A percentile compares a stretch with the other conserved stretches of the same genome.
Conservation (phyloP, 768 basidiomycete genomes). For the Pleurotus giganteus region DNA sequence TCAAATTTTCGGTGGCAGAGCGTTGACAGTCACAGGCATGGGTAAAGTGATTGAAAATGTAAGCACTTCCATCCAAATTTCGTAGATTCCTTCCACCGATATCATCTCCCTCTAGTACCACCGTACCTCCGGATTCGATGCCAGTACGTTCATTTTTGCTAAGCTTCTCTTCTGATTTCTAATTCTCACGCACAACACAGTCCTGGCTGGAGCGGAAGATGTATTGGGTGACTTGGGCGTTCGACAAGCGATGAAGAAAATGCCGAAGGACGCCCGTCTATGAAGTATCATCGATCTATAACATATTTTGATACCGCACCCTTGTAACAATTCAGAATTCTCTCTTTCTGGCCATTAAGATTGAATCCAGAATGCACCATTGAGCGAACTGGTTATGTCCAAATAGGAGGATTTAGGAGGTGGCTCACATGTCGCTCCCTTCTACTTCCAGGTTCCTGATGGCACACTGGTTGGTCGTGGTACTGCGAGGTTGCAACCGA, state of each 20-base stretch:
- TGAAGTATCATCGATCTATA: constrained; percentile 13
- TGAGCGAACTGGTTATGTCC: no score
- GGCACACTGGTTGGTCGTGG: not conserved
- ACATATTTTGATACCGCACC: not conserved
- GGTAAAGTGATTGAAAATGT: constrained; percentile 83
- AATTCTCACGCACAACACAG: constrained; percentile 20
- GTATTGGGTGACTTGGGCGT: constrained; percentile 74
- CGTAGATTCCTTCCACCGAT: constrained; percentile 8
- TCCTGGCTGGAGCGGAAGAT: constrained; percentile 79
- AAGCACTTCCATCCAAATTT: constrained; percentile 21
- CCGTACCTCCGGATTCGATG: constrained; percentile 80
- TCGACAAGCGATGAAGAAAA: constrained; percentile 68
- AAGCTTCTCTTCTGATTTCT: constrained; percentile 4
- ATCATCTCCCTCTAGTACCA: constrained; percentile 54
- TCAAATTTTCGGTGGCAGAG: constrained; percentile 88
- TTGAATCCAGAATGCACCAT: no score
- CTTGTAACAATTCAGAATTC: no score
- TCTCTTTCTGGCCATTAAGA: no score
- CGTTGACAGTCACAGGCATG: constrained; percentile 85
- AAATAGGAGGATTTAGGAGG: no score
- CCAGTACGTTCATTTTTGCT: constrained; percentile 42
- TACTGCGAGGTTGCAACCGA: not conserved
- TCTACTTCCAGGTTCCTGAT: not conserved
- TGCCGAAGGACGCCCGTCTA: constrained; percentile 44
- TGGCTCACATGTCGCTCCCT: not conserved